These are phyloP conservation scores for Zygnema cylindricum DNA, from an alignment of 139 green algal species.

Conservation along the genomic window DNA sequence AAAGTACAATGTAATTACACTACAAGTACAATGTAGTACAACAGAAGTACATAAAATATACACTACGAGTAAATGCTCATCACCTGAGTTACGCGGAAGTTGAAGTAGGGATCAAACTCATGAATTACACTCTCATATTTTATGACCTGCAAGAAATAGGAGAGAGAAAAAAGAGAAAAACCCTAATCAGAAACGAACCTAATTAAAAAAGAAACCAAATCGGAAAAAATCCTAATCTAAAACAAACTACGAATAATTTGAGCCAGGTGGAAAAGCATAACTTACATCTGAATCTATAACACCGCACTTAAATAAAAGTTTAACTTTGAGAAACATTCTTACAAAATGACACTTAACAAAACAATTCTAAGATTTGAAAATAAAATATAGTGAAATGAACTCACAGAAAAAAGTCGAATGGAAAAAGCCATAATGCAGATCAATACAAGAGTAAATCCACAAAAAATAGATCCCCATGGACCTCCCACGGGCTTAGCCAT, in stretches of 20 bases:
- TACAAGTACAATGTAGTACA: no score
- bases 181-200: no score
- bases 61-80: constrained; percentile 27
- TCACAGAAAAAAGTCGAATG: constrained; percentile 87
- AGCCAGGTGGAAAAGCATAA: constrained; percentile 80
- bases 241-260: no score
- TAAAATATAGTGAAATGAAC: constrained; percentile 1
- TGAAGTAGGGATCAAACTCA: constrained; percentile 83
- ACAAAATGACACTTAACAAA: not conserved
- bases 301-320: not conserved
- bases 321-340: not conserved
- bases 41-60: no score
- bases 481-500: constrained; percentile 1
- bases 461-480: constrained; percentile 35
- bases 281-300: constrained; percentile 67
- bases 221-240: no score
- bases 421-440: constrained; percentile 77
- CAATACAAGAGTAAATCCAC: constrained; percentile 66
- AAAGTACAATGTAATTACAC: no score
- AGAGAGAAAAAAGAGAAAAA: no score
- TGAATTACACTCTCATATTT: constrained; percentile 78
- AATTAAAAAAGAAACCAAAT: no score
- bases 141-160: constrained; percentile 70
- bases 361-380: not conserved
- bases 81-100: constrained; percentile 73